A percentile compares a stretch with the other conserved stretches of the same genome.
Conservation (phyloP, 2,329 filamentous ascomycete genomes). For the Aspergillus sergii region DNA sequence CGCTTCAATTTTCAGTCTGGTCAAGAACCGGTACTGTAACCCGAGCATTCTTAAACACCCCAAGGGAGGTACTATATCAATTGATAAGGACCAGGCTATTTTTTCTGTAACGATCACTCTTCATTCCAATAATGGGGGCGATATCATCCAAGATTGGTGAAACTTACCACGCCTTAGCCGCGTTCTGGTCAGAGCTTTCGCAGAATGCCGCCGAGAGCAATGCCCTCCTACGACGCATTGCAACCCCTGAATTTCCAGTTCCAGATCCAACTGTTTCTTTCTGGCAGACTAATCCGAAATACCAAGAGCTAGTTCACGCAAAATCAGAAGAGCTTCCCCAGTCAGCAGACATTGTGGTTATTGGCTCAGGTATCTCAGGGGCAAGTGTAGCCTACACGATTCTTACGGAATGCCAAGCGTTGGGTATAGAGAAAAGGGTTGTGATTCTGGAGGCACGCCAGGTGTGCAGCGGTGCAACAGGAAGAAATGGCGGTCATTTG, state of each 20-base stretch:
- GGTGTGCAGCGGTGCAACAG: conserved; percentile 31
- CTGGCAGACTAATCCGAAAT: conserved; percentile 25
- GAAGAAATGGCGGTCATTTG: conserved; percentile 32
- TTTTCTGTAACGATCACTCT: background rate
- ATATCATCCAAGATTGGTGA: background rate
- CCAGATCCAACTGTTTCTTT: conserved; percentile 15
- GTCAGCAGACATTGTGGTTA: conserved; percentile 27
- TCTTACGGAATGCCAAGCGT: conserved; percentile 14
- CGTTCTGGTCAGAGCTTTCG: conserved; percentile 4
- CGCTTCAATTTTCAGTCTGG: background rate
- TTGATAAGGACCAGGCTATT: background rate
- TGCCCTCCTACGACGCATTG: conserved; percentile 13
- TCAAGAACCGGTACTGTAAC: background rate
- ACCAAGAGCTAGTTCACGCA: conserved; percentile 21
- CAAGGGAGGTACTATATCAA: background rate
- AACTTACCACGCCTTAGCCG: conserved; percentile 2
- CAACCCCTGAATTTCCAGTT: conserved; percentile 6
- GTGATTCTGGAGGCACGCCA: conserved; percentile 30
- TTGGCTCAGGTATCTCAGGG: conserved; percentile 23
- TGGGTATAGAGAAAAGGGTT: conserved; percentile 11
- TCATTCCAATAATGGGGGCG: conserved; percentile 4
- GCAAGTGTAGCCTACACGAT: conserved; percentile 30
- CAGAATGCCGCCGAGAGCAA: conserved; percentile 1
- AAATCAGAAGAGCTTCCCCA: conserved; percentile 21
- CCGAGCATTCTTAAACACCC: background rate